Base-by-base conservation (phyloP, 805 yeast species). In the Metschnikowia gruessii region DNA sequence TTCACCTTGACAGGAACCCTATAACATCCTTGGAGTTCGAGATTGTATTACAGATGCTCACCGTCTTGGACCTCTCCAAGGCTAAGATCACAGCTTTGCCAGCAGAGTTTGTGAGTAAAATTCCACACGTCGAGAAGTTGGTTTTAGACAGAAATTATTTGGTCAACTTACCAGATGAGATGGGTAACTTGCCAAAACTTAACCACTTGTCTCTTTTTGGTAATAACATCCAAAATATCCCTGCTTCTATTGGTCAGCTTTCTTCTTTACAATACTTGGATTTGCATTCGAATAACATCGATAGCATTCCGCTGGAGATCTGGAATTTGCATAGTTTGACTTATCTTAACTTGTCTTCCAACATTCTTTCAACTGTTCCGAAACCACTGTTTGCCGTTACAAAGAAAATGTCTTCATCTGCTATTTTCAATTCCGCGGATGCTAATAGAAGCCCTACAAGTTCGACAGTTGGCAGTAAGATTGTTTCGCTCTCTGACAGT, bases 1-100 rank as follows among this genome's bases (percentile, higher is more conserved):
- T 91, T 34, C 86, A 84, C 58, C 70, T 90, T 40, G 90, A 86
- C 60, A 79, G 85, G 60, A 91, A 90, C 62, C 97, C 97, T 4
- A 79, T 90, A 45, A 89, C 96, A 0, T 75, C 79, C 47, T 75
- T 87, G 52, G 71, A 71, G 24, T 77, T 82, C 51, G 68, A 66
- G 31, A 79, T 78, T 29, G 63, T 74, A 18, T 78, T 87, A 62
- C 71, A 74, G 10, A 75, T 79, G 51, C 71, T 90, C 62, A 83
- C 89, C 1, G 80, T 82, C 15, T 72, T 94, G 40, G 89, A 89
- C 51, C 69, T 94, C 43, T 80, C 87, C 9, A 86, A 85, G 58
- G 97, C 96, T 1, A 89, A 87, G 57, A 69, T 94, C 40, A 80
- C 96, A 0, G 74, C 87, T 6, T 70, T 94, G 24, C 84, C 91